Evolutionary conservation across 176 grass and related monocot genomes (phyloP).

Genomic region (Themeda triandra): DNA sequence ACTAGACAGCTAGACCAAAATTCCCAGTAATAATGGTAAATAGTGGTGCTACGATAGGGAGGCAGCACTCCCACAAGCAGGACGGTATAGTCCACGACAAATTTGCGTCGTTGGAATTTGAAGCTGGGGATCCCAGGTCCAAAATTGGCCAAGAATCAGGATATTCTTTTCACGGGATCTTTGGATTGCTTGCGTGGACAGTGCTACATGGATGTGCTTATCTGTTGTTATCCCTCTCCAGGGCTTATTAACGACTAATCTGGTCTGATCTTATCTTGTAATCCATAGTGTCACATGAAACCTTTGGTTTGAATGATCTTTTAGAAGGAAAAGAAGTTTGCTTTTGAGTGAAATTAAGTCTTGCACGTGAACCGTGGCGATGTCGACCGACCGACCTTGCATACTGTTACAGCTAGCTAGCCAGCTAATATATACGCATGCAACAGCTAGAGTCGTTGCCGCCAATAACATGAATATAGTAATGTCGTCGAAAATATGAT

Average conservation of each 20-base stretch:
- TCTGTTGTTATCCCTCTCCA: not conserved
- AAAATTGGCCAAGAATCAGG: not conserved
- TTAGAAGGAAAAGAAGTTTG: not conserved
- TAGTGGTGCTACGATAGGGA: not conserved
- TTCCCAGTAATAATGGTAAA: not conserved
- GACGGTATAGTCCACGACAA: not conserved
- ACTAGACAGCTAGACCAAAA: not conserved
- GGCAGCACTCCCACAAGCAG: not conserved
- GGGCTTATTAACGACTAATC: not conserved
- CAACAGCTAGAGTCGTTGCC: not conserved
- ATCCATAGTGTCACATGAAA: constrained; percentile 5
- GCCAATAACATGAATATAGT: not conserved
- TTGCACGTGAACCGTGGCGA: constrained; percentile 17
- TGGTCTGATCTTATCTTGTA: not conserved
- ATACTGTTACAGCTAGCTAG: not conserved
- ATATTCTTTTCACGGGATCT: not conserved
- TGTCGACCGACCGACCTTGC: not conserved
- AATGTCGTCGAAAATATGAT: not conserved
- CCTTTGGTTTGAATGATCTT: not conserved
- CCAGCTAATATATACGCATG: not conserved
- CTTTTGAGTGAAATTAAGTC: constrained; percentile 14
- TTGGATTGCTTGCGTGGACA: not conserved
- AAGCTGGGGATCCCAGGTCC: not conserved
- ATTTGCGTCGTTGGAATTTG: not conserved
- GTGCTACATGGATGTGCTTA: too few species aligned